Evolutionary conservation across 2,329 filamentous ascomycete genomes (phyloP).

Genomic region (Aspergillus hiratsukae): DNA sequence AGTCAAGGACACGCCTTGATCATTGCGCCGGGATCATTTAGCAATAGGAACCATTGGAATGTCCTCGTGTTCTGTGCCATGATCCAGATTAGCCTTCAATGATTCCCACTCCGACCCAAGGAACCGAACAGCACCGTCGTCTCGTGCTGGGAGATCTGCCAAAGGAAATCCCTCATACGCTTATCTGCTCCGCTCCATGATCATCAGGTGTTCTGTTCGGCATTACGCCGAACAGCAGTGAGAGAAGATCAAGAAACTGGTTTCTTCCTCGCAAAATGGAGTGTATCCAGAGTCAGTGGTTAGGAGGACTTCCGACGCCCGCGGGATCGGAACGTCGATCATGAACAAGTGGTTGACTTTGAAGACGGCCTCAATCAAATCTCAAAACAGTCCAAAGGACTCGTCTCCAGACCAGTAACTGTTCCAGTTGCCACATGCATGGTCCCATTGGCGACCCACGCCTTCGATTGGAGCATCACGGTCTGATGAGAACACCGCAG

Average conservation of each 20-base stretch:
- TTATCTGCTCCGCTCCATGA: not conserved
- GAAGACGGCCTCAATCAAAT: not conserved
- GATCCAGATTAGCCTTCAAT: not conserved
- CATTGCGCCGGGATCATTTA: not conserved
- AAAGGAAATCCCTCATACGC: not conserved
- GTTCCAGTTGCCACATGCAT: not conserved
- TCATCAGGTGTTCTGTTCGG: not conserved
- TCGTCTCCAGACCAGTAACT: not conserved
- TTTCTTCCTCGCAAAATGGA: not conserved
- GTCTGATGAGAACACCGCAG: not conserved
- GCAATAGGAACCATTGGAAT: not conserved
- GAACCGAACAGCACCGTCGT: not conserved
- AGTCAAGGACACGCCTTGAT: not conserved
- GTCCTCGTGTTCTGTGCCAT: not conserved
- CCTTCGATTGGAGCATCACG: not conserved
- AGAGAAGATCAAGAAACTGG: too few species aligned
- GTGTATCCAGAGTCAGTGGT: not conserved
- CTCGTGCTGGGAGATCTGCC: not conserved
- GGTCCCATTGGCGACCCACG: not conserved
- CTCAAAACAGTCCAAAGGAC: not conserved
- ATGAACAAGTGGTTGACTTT: not conserved
- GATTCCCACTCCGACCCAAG: not conserved
- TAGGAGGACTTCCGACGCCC: not conserved
- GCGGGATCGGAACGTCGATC: not conserved
- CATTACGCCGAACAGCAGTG: too few species aligned